A percentile compares a stretch with the other conserved stretches of the same genome.
phyloP scores from a whole-genome alignment of 805 yeast species.

The Sungouiozyma intestinalis region DNA sequence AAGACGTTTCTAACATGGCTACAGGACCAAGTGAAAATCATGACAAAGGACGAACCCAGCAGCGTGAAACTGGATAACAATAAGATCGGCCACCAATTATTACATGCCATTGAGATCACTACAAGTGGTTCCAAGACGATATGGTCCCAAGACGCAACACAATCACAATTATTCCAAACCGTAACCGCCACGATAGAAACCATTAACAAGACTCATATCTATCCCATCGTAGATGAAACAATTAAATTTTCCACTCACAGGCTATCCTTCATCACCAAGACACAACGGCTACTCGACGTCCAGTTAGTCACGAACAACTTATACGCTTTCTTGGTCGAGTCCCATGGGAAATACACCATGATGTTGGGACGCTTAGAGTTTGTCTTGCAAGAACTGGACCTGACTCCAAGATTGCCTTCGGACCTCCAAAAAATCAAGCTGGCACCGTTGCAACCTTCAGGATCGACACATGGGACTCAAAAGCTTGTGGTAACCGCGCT shows the following conservation, averaged over 20 bases:
- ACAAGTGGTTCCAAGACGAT: not conserved
- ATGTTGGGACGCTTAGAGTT: not conserved
- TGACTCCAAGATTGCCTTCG: not conserved
- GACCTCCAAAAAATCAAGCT: not conserved
- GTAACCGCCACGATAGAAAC: not conserved
- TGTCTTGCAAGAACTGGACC: not conserved
- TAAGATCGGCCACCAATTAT: slow-evolving; percentile 5
- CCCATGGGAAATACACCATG: not conserved
- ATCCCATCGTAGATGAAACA: not conserved
- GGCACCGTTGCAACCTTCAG: not conserved
- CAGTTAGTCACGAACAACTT: not conserved
- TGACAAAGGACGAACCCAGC: slow-evolving; percentile 11
- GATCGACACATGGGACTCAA: not conserved
- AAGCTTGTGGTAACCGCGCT: not conserved
- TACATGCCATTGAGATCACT: slow-evolving; percentile 4
- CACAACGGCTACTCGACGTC: not conserved
- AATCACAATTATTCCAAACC: not conserved
- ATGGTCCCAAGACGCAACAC: not conserved
- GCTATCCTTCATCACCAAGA: not conserved
- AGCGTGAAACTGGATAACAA: not conserved
- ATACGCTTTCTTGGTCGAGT: not conserved
- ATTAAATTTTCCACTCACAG: not conserved
- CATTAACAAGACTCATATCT: not conserved
- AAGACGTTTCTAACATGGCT: slow-evolving; percentile 15
- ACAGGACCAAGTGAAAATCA: slow-evolving; percentile 11